Conservation (phyloP, 345 rosid genomes). For the Triadica sebifera region DNA sequence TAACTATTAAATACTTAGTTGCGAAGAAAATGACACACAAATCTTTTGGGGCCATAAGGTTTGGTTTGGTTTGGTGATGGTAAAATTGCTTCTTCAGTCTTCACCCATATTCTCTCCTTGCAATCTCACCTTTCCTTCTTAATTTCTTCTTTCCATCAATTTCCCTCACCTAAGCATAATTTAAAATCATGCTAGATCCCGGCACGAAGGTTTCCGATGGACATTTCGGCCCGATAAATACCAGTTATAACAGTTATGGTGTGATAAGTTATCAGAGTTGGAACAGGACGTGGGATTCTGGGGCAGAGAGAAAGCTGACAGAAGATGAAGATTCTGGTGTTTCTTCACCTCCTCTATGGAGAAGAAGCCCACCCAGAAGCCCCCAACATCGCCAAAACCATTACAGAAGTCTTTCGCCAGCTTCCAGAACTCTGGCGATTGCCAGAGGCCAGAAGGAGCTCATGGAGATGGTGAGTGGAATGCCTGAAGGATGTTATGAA, state of each 20-base stretch:
- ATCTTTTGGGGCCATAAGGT: no score
- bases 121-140: background rate
- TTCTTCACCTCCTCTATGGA: conserved; percentile 71
- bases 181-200: conserved; percentile 39
- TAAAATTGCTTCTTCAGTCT: background rate
- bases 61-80: no score
- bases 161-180: background rate
- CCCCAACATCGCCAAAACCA: conserved; percentile 42
- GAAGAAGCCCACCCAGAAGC: conserved; percentile 48
- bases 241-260: background rate
- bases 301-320: background rate
- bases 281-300: background rate
- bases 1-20: background rate
- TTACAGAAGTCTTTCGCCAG: conserved; percentile 62
- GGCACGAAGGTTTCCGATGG: conserved; percentile 18
- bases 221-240: conserved; percentile 15
- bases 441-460: conserved; percentile 90
- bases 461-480: conserved; percentile 83
- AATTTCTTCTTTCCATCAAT: background rate
- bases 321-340: conserved; percentile 49
- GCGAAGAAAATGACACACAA: conserved; percentile 12
- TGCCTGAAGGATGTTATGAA: conserved; percentile 92
- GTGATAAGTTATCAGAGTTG: background rate
- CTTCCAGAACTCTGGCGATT: conserved; percentile 66
- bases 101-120: no score